Percentiles rank a stretch among this genome's conserved stretches.
Conservation (phyloP, 2,329 filamentous ascomycete species). For the Diaporthe nobilis region DNA sequence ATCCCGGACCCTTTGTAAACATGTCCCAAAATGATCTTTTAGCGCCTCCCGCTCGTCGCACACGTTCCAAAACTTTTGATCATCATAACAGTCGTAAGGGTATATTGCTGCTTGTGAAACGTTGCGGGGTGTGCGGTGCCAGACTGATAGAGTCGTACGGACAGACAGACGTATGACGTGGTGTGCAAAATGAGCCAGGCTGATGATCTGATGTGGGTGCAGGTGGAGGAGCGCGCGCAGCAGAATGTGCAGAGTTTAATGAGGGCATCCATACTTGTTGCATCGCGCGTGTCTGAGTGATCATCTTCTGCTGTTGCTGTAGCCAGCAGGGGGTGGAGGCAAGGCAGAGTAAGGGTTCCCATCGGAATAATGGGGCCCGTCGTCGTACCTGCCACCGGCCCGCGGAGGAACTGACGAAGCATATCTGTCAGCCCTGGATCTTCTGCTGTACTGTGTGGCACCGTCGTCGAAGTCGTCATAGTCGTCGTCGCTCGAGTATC, state of each 20-base stretch:
- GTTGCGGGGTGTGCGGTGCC: constrained; percentile 5
- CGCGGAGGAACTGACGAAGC: constrained; percentile 58
- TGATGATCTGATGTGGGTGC: background rate
- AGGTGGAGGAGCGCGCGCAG: constrained; percentile 16
- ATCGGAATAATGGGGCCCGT: constrained; percentile 62
- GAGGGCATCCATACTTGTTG: constrained; percentile 38
- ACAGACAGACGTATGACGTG: background rate
- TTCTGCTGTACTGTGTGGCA: constrained; percentile 47
- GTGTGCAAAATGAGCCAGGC: constrained; percentile 4
- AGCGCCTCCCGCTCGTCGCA: constrained; percentile 34
- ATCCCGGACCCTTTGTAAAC: constrained; percentile 4
- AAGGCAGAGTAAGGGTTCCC: constrained; percentile 63
- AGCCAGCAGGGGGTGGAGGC: constrained; percentile 57
- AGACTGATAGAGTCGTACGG: constrained; percentile 4
- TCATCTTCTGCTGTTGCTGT: constrained; percentile 56
- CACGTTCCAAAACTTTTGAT: constrained; percentile 17
- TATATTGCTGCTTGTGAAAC: constrained; percentile 9
- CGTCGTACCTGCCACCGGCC: constrained; percentile 56
- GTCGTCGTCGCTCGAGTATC: constrained; percentile 40
- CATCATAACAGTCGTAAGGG: constrained; percentile 37
- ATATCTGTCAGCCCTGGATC: constrained; percentile 60
- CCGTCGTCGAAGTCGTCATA: constrained; percentile 41
- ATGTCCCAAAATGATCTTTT: constrained; percentile 13
- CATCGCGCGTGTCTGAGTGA: constrained; percentile 37
- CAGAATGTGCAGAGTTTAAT: constrained; percentile 6